Evolutionary conservation across 768 basidiomycete species (phyloP).

Genomic region (Galerina sulciceps): DNA sequence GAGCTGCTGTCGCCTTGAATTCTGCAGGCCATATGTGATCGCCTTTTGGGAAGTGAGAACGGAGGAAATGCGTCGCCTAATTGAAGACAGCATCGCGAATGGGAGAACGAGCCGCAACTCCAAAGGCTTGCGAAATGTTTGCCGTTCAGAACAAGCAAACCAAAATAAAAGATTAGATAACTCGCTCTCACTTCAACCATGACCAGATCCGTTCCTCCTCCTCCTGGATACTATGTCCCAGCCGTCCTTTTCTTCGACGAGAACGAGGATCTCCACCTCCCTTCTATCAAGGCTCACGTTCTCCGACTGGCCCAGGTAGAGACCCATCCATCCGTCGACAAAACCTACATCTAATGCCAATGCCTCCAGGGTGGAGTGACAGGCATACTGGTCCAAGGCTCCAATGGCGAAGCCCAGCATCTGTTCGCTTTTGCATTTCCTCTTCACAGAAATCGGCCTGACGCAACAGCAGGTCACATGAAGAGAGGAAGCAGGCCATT

Average conservation of each 20-base stretch:
- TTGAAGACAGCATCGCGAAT: constrained; percentile 44
- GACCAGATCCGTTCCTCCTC: constrained; percentile 47
- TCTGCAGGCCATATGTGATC: constrained; percentile 56
- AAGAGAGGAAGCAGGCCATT: constrained; percentile 70
- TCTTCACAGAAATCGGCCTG: neutral
- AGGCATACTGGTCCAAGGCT: constrained; percentile 75
- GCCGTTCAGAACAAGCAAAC: constrained; percentile 12
- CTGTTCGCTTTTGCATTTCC: constrained; percentile 36
- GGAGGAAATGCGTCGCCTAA: constrained; percentile 43
- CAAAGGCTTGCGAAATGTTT: constrained; percentile 5
- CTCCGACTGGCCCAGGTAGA: constrained; percentile 71
- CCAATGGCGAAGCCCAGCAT: constrained; percentile 79
- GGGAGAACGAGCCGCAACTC: neutral
- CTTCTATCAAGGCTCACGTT: constrained; percentile 69
- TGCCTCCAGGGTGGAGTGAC: constrained; percentile 67
- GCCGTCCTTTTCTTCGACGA: constrained; percentile 75
- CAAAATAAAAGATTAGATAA: constrained; percentile 19
- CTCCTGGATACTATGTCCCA: constrained; percentile 77
- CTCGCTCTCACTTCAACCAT: neutral
- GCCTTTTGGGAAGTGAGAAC: constrained; percentile 42
- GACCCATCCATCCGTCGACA: constrained; percentile 13
- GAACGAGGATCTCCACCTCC: constrained; percentile 72
- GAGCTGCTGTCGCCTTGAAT: constrained; percentile 36
- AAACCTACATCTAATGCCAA: constrained; percentile 8
- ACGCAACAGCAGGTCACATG: constrained; percentile 48